Evolutionary conservation across 805 yeast genomes (phyloP).

Genomic region (Maudiozyma saulgeensis): DNA sequence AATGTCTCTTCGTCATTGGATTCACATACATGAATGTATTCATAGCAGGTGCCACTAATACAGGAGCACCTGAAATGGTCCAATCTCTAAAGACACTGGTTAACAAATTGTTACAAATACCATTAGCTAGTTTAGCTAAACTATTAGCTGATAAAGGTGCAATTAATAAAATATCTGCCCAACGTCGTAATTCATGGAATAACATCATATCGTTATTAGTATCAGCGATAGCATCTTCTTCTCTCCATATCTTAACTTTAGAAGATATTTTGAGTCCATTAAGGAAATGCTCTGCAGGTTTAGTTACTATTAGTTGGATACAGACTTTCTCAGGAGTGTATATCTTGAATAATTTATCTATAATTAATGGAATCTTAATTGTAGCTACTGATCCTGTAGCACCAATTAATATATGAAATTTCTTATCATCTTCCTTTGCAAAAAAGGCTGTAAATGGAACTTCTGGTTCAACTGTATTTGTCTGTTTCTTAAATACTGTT

Average conservation of each 20-base stretch:
- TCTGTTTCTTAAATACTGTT: conserved; percentile 2
- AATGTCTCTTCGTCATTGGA: conserved; percentile 66
- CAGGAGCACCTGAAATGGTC: conserved; percentile 59
- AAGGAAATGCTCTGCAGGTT: conserved; percentile 63
- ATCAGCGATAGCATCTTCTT: conserved; percentile 47
- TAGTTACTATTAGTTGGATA: conserved; percentile 77
- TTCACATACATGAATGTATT: conserved; percentile 77
- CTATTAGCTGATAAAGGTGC: conserved; percentile 78
- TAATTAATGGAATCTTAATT: conserved; percentile 81
- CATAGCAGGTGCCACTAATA: conserved; percentile 77
- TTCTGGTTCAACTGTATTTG: conserved; percentile 33
- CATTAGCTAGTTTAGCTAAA: conserved; percentile 63
- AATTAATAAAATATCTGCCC: conserved; percentile 74
- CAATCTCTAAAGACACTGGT: conserved; percentile 70
- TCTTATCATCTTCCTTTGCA: conserved; percentile 67
- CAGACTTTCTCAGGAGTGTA: conserved; percentile 67
- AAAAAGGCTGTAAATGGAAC: conserved; percentile 69
- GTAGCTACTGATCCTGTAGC: conserved; percentile 97
- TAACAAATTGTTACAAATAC: conserved; percentile 66
- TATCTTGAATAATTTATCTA: conserved; percentile 73
- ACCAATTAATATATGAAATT: conserved; percentile 79
- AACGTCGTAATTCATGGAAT: conserved; percentile 69
- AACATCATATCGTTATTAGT: conserved; percentile 53
- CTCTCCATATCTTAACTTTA: conserved; percentile 78
- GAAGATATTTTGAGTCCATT: conserved; percentile 53